phyloP scores from a whole-genome alignment of 1,284 basidiomycete genomes.

The Leucoagaricus sp. region DNA sequence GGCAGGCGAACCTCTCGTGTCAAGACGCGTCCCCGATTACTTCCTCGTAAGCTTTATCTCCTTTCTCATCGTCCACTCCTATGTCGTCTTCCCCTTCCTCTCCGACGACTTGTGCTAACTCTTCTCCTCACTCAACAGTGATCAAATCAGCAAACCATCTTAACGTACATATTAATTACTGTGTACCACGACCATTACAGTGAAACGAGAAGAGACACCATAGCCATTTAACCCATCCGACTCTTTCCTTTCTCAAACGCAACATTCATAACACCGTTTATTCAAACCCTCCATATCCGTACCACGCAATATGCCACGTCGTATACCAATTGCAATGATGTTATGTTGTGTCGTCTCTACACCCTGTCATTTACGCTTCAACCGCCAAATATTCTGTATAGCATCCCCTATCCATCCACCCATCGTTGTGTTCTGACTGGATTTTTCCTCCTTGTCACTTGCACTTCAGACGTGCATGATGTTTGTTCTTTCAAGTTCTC shows the following conservation, averaged over 20 bases:
- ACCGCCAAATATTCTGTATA: conserved; percentile 1
- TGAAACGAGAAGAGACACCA: conserved; percentile 13
- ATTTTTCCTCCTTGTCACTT: too few relatives aligned
- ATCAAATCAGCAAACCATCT: conserved; percentile 5
- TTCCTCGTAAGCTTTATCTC: conserved; percentile 70
- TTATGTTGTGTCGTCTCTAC: conserved; percentile 3
- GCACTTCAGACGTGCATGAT: background rate
- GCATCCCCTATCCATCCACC: background rate
- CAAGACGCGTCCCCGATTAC: conserved; percentile 98
- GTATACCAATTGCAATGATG: conserved; percentile 14
- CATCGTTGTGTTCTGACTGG: background rate
- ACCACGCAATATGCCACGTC: conserved; percentile 9
- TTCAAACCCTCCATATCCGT: background rate
- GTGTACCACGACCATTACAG: conserved; percentile 14
- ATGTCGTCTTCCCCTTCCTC: background rate
- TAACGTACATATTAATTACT: conserved; percentile 16
- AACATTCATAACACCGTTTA: background rate
- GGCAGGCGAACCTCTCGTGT: conserved; percentile 97
- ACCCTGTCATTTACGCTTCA: background rate
- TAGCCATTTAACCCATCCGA: background rate
- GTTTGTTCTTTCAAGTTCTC: background rate
- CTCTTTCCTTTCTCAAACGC: background rate
- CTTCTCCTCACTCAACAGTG: conserved; percentile 1
- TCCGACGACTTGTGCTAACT: background rate
- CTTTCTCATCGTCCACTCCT: too few relatives aligned